These are phyloP conservation scores for Chrysoporthe austroafricana DNA, from an alignment of 2,329 filamentous ascomycete genomes.

Conservation along the genomic window DNA sequence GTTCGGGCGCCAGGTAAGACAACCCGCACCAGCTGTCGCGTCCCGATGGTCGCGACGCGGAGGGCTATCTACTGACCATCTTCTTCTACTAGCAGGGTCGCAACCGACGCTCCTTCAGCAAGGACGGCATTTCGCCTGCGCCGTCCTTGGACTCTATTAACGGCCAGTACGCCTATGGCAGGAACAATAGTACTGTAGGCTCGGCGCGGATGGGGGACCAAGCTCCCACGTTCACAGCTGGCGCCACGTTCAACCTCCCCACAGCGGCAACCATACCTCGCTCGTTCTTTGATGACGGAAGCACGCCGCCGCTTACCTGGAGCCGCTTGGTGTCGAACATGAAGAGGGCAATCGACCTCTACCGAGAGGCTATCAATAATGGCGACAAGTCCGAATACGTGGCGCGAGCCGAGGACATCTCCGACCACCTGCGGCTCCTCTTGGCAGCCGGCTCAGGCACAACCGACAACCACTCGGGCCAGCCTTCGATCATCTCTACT, in stretches of 20 bases:
- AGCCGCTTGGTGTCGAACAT: conserved; percentile 89
- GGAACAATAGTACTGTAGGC: conserved; percentile 42
- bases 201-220: conserved; percentile 39
- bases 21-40: conserved; percentile 4
- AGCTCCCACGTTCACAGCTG: conserved; percentile 58
- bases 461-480: conserved; percentile 97
- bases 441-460: conserved; percentile 96
- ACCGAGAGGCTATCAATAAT: conserved; percentile 85
- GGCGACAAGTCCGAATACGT: conserved; percentile 89
- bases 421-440: conserved; percentile 89
- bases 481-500: conserved; percentile 98
- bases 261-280: conserved; percentile 68
- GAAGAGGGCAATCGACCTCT: conserved; percentile 86
- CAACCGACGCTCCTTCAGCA: conserved; percentile 65
- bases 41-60: neutral
- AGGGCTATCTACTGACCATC: conserved; percentile 13
- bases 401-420: conserved; percentile 93
- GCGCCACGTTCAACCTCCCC: conserved; percentile 59
- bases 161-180: conserved; percentile 61
- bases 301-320: conserved; percentile 82
- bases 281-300: conserved; percentile 90
- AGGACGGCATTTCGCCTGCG: conserved; percentile 78
- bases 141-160: conserved; percentile 92
- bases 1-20: conserved; percentile 68
- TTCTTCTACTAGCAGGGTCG: conserved; percentile 49